A percentile compares a stretch with the other conserved stretches of the same genome.
phyloP scores from a whole-genome alignment of 257 asterid genomes.

The Gardenia jasminoides region DNA sequence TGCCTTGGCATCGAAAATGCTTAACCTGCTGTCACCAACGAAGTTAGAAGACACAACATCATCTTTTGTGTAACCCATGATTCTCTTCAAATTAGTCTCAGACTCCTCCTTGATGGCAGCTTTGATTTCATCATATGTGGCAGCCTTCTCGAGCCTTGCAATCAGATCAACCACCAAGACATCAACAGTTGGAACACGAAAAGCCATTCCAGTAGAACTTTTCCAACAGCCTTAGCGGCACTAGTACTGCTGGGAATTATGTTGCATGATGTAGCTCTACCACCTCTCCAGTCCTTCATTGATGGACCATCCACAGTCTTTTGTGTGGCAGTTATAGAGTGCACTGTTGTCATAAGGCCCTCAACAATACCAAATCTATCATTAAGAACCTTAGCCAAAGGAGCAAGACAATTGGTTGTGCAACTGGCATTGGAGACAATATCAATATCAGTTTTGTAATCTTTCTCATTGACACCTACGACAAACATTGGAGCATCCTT shows the following conservation, averaged over 20 bases:
- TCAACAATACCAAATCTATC: slow-evolving; percentile 80
- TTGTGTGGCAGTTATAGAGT: slow-evolving; percentile 79
- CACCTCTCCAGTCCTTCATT: slow-evolving; percentile 89
- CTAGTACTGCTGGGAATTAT: slow-evolving; percentile 88
- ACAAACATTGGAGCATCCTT: slow-evolving; percentile 90
- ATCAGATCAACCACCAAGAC: slow-evolving; percentile 88
- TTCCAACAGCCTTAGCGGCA: slow-evolving; percentile 94
- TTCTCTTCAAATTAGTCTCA: slow-evolving; percentile 75
- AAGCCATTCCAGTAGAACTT: slow-evolving; percentile 93
- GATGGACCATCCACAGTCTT: slow-evolving; percentile 91
- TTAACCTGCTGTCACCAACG: slow-evolving; percentile 84
- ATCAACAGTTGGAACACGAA: slow-evolving; percentile 92
- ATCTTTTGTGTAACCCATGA: slow-evolving; percentile 86
- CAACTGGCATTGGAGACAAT: slow-evolving; percentile 85
- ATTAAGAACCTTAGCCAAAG: slow-evolving; percentile 76
- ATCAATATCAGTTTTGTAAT: slow-evolving; percentile 62
- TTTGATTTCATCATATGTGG: slow-evolving; percentile 75
- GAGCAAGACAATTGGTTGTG: slow-evolving; percentile 89
- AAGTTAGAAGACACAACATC: slow-evolving; percentile 92
- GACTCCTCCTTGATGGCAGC: slow-evolving; percentile 86
- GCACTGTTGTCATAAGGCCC: slow-evolving; percentile 90
- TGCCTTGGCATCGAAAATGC: slow-evolving; percentile 89
- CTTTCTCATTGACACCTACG: slow-evolving; percentile 77
- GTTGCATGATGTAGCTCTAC: slow-evolving; percentile 86
- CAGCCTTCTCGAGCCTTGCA: slow-evolving; percentile 66